A percentile compares a stretch with the other conserved stretches of the same genome.
phyloP scores from a whole-genome alignment of 2,329 filamentous ascomycete species.

The Cercospora sojina region DNA sequence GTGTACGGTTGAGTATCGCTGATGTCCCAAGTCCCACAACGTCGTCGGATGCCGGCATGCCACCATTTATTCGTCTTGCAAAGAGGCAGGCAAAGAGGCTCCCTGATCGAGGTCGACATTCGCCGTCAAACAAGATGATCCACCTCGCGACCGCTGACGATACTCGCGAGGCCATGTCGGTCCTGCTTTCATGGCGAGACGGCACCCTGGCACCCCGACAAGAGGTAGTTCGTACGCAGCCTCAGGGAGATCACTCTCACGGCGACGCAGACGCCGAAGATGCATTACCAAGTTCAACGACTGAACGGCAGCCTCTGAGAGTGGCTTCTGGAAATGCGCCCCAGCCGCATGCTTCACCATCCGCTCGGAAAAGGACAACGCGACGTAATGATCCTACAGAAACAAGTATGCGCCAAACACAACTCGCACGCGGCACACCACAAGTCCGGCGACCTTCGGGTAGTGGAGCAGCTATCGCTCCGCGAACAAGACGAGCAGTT shows the following conservation, averaged over 20 bases:
- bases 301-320: background rate
- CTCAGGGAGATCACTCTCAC: background rate
- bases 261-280: background rate
- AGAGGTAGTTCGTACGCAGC: background rate
- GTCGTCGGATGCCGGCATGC: conserved; percentile 35
- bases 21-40: conserved; percentile 45
- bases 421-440: background rate
- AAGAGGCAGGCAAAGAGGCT: conserved; percentile 52
- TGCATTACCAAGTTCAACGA: background rate
- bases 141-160: conserved; percentile 53
- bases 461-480: background rate
- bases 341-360: background rate
- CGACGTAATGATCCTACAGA: background rate
- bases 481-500: background rate
- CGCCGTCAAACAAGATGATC: conserved; percentile 53
- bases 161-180: conserved; percentile 54
- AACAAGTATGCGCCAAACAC: background rate
- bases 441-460: background rate
- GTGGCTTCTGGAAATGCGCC: background rate
- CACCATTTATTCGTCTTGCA: conserved; percentile 58
- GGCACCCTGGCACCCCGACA: conserved; percentile 38
- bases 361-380: background rate
- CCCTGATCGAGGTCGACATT: conserved; percentile 52
- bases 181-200: conserved; percentile 53
- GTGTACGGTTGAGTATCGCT: conserved; percentile 48